These are phyloP conservation scores for Trametes hirsuta DNA, from an alignment of 1,284 basidiomycete genomes.

Conservation along the genomic window DNA sequence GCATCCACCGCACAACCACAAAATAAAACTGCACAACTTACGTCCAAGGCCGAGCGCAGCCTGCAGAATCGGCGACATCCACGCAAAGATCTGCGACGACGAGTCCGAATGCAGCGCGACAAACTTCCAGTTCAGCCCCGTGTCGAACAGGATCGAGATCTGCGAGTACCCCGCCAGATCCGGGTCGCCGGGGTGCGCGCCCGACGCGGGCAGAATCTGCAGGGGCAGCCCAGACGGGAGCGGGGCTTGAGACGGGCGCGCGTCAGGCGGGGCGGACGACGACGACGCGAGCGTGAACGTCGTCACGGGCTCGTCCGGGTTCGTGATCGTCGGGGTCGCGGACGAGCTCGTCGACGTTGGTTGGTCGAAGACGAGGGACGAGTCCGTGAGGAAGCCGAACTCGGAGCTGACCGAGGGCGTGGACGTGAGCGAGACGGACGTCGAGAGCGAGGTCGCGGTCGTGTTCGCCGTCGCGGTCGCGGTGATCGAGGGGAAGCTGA, in stretches of 20 bases:
- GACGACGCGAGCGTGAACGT: constrained; percentile 38
- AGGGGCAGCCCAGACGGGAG: constrained; percentile 64
- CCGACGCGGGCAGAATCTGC: constrained; percentile 55
- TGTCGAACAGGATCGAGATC: constrained; percentile 63
- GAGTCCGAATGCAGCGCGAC: constrained; percentile 53
- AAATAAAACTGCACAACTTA: constrained; percentile 30
- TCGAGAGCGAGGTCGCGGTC: constrained; percentile 16
- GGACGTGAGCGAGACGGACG: constrained; percentile 22
- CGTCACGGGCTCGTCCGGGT: constrained; percentile 59
- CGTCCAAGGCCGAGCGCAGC: constrained; percentile 51
- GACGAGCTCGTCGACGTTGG: constrained; percentile 32
- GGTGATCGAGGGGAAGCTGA: constrained; percentile 19
- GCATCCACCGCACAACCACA: too few species aligned
- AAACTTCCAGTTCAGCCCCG: constrained; percentile 62
- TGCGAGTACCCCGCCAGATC: constrained; percentile 45
- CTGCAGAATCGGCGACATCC: constrained; percentile 53
- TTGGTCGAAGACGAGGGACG: constrained; percentile 25
- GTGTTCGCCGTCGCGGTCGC: constrained; percentile 3
- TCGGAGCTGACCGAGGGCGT: constrained; percentile 29
- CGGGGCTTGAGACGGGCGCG: constrained; percentile 40
- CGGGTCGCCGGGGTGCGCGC: constrained; percentile 24
- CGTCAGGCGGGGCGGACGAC: constrained; percentile 29
- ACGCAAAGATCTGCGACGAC: constrained; percentile 66
- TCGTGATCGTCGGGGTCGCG: constrained; percentile 23
- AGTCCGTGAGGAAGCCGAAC: constrained; percentile 26